phyloP scores from a whole-genome alignment of 768 basidiomycete species.

The Pleurotus djamor region DNA sequence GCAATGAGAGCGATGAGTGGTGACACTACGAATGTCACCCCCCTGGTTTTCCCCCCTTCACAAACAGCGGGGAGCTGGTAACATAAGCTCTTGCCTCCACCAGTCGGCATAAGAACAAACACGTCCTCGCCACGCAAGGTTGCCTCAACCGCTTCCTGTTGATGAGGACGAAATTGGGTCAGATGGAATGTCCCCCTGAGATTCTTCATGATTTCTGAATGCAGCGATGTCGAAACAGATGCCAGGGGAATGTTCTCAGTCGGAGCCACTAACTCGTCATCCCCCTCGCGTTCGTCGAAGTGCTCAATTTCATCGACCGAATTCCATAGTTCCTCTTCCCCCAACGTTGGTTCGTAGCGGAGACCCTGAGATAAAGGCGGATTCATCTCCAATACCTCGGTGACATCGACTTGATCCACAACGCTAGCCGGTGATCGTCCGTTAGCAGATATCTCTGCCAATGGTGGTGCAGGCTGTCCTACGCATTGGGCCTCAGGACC shows the following conservation, averaged over 20 bases:
- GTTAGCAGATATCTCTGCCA: too few species aligned
- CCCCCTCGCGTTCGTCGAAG: background rate
- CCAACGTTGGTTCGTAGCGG: background rate
- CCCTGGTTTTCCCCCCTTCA: conserved; percentile 61
- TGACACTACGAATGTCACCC: conserved; percentile 88
- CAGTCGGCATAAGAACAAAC: conserved; percentile 96
- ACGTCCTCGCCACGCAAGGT: conserved; percentile 82
- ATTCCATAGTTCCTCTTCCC: background rate
- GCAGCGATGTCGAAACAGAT: conserved; percentile 21
- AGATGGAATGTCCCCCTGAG: conserved; percentile 65
- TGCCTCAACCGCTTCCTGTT: conserved; percentile 82
- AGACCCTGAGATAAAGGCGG: background rate
- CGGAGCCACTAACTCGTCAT: background rate
- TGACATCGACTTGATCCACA: background rate
- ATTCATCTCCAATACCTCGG: background rate
- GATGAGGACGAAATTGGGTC: conserved; percentile 72
- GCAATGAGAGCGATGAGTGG: conserved; percentile 87
- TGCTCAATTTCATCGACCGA: background rate
- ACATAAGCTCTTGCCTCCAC: conserved; percentile 88
- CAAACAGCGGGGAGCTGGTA: conserved; percentile 92
- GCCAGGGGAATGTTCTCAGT: background rate
- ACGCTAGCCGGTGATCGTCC: background rate
- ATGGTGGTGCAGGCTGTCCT: too few species aligned
- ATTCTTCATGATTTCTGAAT: conserved; percentile 50
- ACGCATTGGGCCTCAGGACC: too few species aligned